Evolutionary conservation across 2,329 filamentous ascomycete genomes (phyloP), one percentile per base, ranked within the genome.

Genomic region (Fusarium sp.): DNA sequence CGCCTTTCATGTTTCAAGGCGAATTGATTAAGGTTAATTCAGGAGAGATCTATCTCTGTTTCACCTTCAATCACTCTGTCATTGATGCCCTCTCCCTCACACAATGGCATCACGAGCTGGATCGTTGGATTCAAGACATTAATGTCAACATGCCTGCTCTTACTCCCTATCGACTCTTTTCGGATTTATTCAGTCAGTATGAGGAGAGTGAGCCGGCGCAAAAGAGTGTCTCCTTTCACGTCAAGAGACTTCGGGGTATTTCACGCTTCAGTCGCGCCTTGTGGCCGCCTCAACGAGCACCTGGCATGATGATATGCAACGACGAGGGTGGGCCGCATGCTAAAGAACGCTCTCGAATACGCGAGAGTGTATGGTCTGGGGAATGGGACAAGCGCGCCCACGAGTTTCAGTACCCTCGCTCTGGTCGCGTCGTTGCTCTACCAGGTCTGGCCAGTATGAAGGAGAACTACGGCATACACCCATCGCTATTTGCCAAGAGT

Each of bases 21-120:
- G 56, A 76, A 16, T 65, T 83, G 31, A 67, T 83, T 29, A 72
- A 47, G 0, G 66, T 79, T 13, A 38, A 62, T 31, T 62, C 66
- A 2, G 75, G 69, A 2, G 66, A 56, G 8, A 58, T 63, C 6
- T 78, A 78, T 57, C 69, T 84, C 14, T 65, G 71, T 20, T 67
- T 82, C 52, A 81, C 78, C 0, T 82, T 81, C 59, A 83, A 79
- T 63, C 82, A 84, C 68, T 82, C 81, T 47, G 71, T 81, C 40
- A 76, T 82, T 29, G 82, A 84, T 67, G 82, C 80, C 16, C 50
- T 83, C 52, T 81, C 78, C 1, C 70, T 84, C 9, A 72, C 80
- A 14, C 74, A 80, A 5, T 82, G 78, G 76, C 77, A 82, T 37
- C 76, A 78, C 42, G 80, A 84, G 52, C 74, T 84, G 3, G 79